Conservation (phyloP, 768 basidiomycete species). For the Rhodotorula taiwanensis region DNA sequence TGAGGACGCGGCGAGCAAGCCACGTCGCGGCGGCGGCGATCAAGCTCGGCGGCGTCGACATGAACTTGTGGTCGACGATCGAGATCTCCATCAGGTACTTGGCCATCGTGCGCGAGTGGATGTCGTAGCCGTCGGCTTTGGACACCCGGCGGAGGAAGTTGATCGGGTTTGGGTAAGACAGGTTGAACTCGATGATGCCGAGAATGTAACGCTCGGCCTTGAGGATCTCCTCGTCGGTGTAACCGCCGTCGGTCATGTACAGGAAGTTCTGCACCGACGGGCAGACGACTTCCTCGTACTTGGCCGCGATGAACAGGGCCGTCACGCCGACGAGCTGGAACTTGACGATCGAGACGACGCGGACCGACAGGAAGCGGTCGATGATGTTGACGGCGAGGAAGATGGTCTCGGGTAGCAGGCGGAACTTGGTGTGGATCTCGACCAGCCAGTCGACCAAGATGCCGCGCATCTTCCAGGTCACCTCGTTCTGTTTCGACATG, state of each 20-base stretch:
- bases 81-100: conserved; percentile 88
- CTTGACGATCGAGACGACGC: conserved; percentile 71
- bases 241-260: conserved; percentile 69
- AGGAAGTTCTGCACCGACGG: conserved; percentile 76
- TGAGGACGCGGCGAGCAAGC: conserved; percentile 72
- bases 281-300: conserved; percentile 86
- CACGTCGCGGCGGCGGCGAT: conserved; percentile 78
- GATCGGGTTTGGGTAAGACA: conserved; percentile 80
- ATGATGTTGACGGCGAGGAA: conserved; percentile 81
- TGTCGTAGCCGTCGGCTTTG: conserved; percentile 88
- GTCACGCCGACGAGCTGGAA: conserved; percentile 86
- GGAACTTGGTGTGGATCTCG: conserved; percentile 80
- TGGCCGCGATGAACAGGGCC: conserved; percentile 77
- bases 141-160: conserved; percentile 79
- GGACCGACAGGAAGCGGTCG: conserved; percentile 60
- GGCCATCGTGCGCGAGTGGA: conserved; percentile 73
- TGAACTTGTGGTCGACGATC: conserved; percentile 69
- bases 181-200: conserved; percentile 75
- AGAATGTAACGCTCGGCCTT: conserved; percentile 84
- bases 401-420: conserved; percentile 78
- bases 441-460: conserved; percentile 90
- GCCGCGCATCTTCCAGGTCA: conserved; percentile 82
- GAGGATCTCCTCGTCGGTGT: conserved; percentile 70
- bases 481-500: conserved; percentile 69
- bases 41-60: conserved; percentile 66